Percentiles rank a stretch among this genome's conserved stretches.
Evolutionary conservation across 176 grass and related monocot species (phyloP).

Genomic region (Dactylis glomerata): DNA sequence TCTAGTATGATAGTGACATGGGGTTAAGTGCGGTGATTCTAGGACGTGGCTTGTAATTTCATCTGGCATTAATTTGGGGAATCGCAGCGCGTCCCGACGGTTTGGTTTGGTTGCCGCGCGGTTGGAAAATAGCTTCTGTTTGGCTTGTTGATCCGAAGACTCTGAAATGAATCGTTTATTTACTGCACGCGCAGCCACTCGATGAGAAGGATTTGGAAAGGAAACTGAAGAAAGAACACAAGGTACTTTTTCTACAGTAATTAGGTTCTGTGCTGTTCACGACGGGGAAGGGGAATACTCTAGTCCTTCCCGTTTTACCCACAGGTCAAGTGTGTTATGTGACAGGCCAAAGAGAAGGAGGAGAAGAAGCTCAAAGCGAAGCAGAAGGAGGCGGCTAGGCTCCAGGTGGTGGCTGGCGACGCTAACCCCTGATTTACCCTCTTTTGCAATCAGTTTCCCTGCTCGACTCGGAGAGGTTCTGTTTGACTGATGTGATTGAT

Average conservation of each 20-base stretch:
- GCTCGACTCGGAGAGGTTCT: not conserved
- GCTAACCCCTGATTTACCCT: not conserved
- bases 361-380: slow-evolving; percentile 64
- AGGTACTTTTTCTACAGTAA: slow-evolving; percentile 23
- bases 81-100: not conserved
- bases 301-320: not conserved
- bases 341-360: slow-evolving; percentile 64
- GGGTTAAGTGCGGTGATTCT: not conserved
- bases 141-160: not conserved
- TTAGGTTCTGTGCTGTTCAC: not conserved
- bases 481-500: slow-evolving; percentile 11
- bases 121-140: not conserved
- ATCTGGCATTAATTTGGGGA: not conserved
- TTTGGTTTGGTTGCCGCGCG: not conserved
- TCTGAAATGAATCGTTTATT: not conserved
- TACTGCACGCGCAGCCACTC: slow-evolving; percentile 23
- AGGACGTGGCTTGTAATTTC: not conserved
- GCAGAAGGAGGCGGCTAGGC: slow-evolving; percentile 51
- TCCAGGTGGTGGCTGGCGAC: slow-evolving; percentile 34
- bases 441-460: not conserved
- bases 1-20: too few species aligned
- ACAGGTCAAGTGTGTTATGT: not conserved
- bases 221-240: slow-evolving; percentile 65
- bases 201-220: slow-evolving; percentile 56
- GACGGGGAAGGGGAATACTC: not conserved